Conservation (phyloP, 2,329 filamentous ascomycete species). For the Hypoxylon sp. region DNA sequence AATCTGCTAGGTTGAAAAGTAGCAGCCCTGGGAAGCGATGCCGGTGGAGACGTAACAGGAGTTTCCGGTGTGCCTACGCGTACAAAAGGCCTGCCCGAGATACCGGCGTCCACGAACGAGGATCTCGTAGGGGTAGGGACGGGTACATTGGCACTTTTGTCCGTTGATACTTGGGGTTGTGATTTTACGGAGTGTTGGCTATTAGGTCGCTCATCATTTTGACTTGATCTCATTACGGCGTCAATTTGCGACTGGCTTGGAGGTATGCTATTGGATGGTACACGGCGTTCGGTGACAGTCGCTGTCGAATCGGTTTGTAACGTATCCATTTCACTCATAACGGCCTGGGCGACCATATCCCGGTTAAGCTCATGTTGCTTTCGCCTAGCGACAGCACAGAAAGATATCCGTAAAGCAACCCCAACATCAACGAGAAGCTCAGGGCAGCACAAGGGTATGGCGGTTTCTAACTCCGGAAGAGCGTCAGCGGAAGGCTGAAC, state of each 20-base stretch:
- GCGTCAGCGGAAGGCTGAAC: slow-evolving; percentile 51
- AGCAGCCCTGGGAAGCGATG: slow-evolving; percentile 49
- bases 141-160: slow-evolving; percentile 40
- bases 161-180: slow-evolving; percentile 42
- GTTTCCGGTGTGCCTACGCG: slow-evolving; percentile 60
- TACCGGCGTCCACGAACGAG: slow-evolving; percentile 62
- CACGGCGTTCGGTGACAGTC: slow-evolving; percentile 39
- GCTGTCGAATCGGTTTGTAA: slow-evolving; percentile 47
- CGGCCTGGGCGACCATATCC: slow-evolving; percentile 63
- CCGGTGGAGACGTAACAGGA: slow-evolving; percentile 48
- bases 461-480: slow-evolving; percentile 50
- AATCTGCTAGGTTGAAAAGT: slow-evolving; percentile 39
- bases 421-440: slow-evolving; percentile 64
- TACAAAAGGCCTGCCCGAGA: slow-evolving; percentile 69
- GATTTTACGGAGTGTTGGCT: slow-evolving; percentile 40
- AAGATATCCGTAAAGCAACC: slow-evolving; percentile 63
- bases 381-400: slow-evolving; percentile 65
- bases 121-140: slow-evolving; percentile 46
- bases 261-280: slow-evolving; percentile 39
- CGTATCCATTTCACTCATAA: slow-evolving; percentile 58
- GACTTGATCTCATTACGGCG: slow-evolving; percentile 19
- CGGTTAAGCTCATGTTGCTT: slow-evolving; percentile 59
- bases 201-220: slow-evolving; percentile 30
- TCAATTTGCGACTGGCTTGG: slow-evolving; percentile 41
- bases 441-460: slow-evolving; percentile 63